phyloP scores from a whole-genome alignment of 768 basidiomycete species.

The Amanita brunnescens region DNA sequence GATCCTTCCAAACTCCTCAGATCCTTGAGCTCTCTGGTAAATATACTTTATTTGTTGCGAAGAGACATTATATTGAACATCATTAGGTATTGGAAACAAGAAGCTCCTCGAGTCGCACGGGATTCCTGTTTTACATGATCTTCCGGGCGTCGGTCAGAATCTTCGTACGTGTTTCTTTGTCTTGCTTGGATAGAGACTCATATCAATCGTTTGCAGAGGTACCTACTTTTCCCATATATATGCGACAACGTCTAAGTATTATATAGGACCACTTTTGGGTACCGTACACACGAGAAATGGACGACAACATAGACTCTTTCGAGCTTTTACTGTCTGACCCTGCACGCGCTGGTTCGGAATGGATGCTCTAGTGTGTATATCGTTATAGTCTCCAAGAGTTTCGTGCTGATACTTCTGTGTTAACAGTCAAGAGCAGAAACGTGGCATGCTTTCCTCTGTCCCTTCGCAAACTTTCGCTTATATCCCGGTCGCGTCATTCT shows the following conservation, averaged over 20 bases:
- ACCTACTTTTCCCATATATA: not conserved
- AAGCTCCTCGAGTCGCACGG: constrained; percentile 18
- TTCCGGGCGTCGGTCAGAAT: constrained; percentile 37
- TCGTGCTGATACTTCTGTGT: not conserved
- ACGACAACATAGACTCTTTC: constrained; percentile 19
- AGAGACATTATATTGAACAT: not conserved
- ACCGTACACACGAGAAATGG: constrained; percentile 10
- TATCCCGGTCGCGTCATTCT: not conserved
- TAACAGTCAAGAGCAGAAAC: constrained; percentile 7
- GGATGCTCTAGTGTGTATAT: constrained; percentile 3
- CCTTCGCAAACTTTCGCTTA: constrained; percentile 3
- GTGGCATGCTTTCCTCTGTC: constrained; percentile 9
- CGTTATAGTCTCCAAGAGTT: not conserved
- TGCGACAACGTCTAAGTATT: not conserved
- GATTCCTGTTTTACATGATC: constrained; percentile 22
- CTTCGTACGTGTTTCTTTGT: constrained; percentile 9
- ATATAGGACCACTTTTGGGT: constrained; percentile 20
- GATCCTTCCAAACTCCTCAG: constrained; percentile 15
- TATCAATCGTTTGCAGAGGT: not conserved
- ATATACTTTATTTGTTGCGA: not conserved
- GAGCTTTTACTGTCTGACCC: constrained; percentile 10
- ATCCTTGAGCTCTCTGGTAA: constrained; percentile 41
- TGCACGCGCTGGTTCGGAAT: constrained; percentile 3
- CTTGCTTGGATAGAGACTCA: not conserved
- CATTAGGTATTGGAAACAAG: constrained; percentile 26